These are phyloP conservation scores for Alliaria petiolata DNA, from an alignment of 345 rosid genomes.

Conservation along the genomic window DNA sequence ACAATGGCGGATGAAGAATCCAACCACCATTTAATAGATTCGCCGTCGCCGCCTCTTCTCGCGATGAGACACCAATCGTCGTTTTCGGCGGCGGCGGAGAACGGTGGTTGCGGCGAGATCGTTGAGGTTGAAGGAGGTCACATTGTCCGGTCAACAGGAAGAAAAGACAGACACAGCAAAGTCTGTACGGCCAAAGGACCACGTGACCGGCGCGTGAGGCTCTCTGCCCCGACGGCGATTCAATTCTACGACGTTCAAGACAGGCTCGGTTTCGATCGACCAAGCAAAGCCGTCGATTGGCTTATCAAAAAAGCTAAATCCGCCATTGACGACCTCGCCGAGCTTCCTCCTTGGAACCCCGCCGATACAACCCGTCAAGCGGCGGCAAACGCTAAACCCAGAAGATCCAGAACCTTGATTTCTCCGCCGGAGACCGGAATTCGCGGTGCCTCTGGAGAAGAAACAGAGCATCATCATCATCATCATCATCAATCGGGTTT, in stretches of 20 bases:
- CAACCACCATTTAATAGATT: constrained; percentile 45
- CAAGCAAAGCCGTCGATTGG: constrained; percentile 98
- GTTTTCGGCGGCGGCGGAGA: constrained; percentile 40
- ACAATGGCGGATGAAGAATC: constrained; percentile 29
- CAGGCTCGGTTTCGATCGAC: constrained; percentile 87
- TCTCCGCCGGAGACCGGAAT: constrained; percentile 5
- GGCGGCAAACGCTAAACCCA: constrained; percentile 16
- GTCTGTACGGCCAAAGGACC: constrained; percentile 94
- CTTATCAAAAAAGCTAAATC: constrained; percentile 77
- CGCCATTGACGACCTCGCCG: constrained; percentile 77
- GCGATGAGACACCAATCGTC: constrained; percentile 14
- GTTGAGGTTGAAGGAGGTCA: constrained; percentile 96
- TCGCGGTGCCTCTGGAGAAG: constrained; percentile 24
- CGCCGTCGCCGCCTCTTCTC: constrained; percentile 49
- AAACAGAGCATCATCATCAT: constrained; percentile 25
- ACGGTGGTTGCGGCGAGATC: constrained; percentile 55
- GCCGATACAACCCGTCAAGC: constrained; percentile 11
- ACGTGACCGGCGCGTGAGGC: constrained; percentile 94
- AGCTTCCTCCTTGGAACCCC: constrained; percentile 84
- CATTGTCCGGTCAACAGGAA: constrained; percentile 84
- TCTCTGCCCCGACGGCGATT: constrained; percentile 92
- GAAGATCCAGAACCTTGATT: background rate
- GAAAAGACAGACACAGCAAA: constrained; percentile 91
- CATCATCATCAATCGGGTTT: constrained; percentile 34
- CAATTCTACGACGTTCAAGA: constrained; percentile 97